A percentile compares a stretch with the other conserved stretches of the same genome.
Evolutionary conservation across 306 rosid species (phyloP).

Genomic region (Delonix regia): DNA sequence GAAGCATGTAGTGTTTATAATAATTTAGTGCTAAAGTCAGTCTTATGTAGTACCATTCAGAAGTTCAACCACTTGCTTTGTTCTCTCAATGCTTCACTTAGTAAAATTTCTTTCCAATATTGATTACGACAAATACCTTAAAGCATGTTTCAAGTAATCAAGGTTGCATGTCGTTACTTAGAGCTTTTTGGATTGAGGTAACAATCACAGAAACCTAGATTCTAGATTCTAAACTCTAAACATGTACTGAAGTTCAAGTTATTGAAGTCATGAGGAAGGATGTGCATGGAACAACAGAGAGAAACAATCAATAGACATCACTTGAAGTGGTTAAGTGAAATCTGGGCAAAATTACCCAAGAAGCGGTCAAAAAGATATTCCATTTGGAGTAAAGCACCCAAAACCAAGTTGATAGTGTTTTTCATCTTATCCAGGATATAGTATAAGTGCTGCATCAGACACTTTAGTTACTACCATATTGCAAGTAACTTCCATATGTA

Average conservation of each 20-base stretch:
- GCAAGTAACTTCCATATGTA: conserved; percentile 13
- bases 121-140: neutral
- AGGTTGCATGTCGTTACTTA: neutral
- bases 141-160: neutral
- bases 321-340: neutral
- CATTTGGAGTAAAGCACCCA: conserved; percentile 15
- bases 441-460: conserved; percentile 3
- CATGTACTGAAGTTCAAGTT: neutral
- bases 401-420: neutral
- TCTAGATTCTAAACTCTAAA: neutral
- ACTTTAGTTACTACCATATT: conserved; percentile 13
- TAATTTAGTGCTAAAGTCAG: neutral
- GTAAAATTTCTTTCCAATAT: neutral
- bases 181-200: neutral
- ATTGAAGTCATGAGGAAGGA: neutral
- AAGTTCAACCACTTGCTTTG: neutral
- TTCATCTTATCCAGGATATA: neutral
- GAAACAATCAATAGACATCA: neutral
- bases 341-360: neutral
- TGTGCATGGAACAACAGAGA: neutral
- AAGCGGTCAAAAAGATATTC: neutral
- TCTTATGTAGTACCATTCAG: neutral
- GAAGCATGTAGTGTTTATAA: neutral
- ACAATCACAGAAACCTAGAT: neutral
- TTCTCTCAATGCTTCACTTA: neutral